Evolutionary conservation across 2,329 filamentous ascomycete species (phyloP).

Genomic region (Apiospora sp.): DNA sequence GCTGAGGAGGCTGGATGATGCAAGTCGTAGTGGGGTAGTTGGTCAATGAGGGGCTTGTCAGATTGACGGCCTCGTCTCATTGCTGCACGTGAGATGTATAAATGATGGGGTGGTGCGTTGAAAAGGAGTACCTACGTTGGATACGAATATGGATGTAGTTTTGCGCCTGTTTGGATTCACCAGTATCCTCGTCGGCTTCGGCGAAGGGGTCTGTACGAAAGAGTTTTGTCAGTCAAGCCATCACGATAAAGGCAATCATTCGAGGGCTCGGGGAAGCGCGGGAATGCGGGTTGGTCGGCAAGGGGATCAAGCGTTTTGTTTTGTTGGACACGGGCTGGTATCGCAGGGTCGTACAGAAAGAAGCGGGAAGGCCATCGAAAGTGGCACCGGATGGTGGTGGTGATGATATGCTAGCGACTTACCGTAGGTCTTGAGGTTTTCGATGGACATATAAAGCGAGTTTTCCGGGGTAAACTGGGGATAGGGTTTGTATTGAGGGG

Average conservation of each 20-base stretch:
- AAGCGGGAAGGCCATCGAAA: conserved; percentile 1
- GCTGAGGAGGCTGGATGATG: conserved; percentile 10
- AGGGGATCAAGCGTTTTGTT: background rate
- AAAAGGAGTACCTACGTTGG: conserved; percentile 76
- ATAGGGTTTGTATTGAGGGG: conserved; percentile 55
- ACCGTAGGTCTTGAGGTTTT: conserved; percentile 98
- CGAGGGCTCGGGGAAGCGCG: background rate
- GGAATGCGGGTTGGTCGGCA: conserved; percentile 9
- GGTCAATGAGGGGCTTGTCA: conserved; percentile 7
- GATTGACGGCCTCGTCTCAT: conserved; percentile 5
- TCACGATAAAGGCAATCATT: conserved; percentile 39
- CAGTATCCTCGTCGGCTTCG: conserved; percentile 99
- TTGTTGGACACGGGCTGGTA: background rate
- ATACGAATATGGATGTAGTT: conserved; percentile 99
- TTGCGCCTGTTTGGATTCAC: conserved; percentile 92
- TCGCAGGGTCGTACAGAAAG: conserved; percentile 6
- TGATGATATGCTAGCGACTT: conserved; percentile 49
- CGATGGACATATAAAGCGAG: conserved; percentile 96
- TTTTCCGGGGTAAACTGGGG: conserved; percentile 68
- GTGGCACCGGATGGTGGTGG: conserved; percentile 3
- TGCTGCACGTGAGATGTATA: conserved; percentile 23
- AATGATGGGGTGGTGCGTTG: conserved; percentile 26
- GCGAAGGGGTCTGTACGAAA: conserved; percentile 90
- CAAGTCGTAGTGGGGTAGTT: conserved; percentile 8
- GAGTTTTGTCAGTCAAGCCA: conserved; percentile 8